These are phyloP conservation scores for Hypoxylon sp. DNA, from an alignment of 2,329 filamentous ascomycete species.

Conservation along the genomic window DNA sequence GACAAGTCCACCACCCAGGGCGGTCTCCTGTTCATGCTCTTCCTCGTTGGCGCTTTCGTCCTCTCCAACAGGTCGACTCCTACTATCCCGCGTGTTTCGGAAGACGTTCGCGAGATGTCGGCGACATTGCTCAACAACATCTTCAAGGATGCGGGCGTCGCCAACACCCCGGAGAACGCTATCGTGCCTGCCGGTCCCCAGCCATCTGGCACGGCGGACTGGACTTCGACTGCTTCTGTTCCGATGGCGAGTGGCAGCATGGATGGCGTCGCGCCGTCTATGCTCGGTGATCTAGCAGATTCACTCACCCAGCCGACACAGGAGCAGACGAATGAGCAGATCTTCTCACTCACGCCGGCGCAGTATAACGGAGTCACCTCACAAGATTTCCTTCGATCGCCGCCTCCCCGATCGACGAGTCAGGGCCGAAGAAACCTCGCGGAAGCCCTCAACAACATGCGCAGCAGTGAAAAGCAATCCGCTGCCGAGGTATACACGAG, in stretches of 20 bases:
- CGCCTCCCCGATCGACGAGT: conserved; percentile 67
- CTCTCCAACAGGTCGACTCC: conserved; percentile 83
- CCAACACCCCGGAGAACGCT: conserved; percentile 57
- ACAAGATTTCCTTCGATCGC: conserved; percentile 76
- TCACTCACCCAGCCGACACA: conserved; percentile 80
- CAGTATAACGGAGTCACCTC: conserved; percentile 90
- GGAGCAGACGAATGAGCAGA: conserved; percentile 88
- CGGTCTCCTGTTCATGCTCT: conserved; percentile 90
- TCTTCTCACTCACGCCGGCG: conserved; percentile 85
- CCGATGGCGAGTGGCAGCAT: conserved; percentile 60
- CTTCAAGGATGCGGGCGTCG: conserved; percentile 81
- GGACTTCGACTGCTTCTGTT: conserved; percentile 58
- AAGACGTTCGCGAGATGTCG: conserved; percentile 83
- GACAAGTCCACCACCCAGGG: conserved; percentile 81
- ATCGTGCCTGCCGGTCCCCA: conserved; percentile 64
- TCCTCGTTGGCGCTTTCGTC: conserved; percentile 96
- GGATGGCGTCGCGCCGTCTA: conserved; percentile 67
- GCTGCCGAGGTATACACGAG: conserved; percentile 93
- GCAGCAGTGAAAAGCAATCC: conserved; percentile 76
- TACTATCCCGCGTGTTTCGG: conserved; percentile 81
- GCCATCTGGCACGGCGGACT: conserved; percentile 62
- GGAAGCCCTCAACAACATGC: conserved; percentile 84
- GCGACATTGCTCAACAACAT: conserved; percentile 83
- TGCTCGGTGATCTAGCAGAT: conserved; percentile 76
- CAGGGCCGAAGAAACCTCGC: conserved; percentile 80